Base-by-base conservation (phyloP, 495 filamentous ascomycete species). In the Rhizodiscina lignyota region DNA sequence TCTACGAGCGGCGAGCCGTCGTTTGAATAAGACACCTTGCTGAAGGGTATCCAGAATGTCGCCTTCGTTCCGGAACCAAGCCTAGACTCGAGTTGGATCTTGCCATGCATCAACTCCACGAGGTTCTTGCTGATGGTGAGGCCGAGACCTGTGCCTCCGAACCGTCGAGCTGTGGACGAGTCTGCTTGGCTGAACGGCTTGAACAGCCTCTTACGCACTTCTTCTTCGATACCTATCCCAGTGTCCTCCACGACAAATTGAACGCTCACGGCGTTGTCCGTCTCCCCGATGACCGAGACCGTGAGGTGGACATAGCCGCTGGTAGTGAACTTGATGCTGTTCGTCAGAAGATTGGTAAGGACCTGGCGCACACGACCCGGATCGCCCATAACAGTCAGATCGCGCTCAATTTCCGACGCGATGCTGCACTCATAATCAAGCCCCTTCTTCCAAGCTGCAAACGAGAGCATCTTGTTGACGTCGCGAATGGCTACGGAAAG, bases 171-270 rank as follows among this genome's bases (percentile, higher is more conserved):
- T 4, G 76, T 80, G 2, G 78, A 82, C 16, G 83, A 65, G 44
- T 89, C 85, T 18, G 82, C 83, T 50, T 89, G 82, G 30, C 73
- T 79, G 46, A 91, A 93, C 1, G 84, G 84, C 26, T 79, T 78
- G 61, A 93, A 93, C 2, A 92, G 62, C 12, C 67, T 69, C 42
- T 70, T 71, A 12, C 68, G 56, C 0, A 83, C 77, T 34, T 74
- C 70, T 24, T 85, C 77, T 30, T 79, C 74, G 8, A 91, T 83
- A 2, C 83, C 84, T 31, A 92, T 89, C 0, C 85, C 85, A 2
- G 80, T 75, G 41, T 94, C 85, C 44, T 75, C 63, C 3, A 94
- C 71, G 1, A 67, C 56, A 45, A 80, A 83, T 1, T 60, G 43
- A 4, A 68, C 55, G 4, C 56, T 51, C 2, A 71, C 48, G 3